These are phyloP conservation scores for Lasiodiplodia sp. DNA, from an alignment of 2,329 filamentous ascomycete genomes.

Conservation along the genomic window DNA sequence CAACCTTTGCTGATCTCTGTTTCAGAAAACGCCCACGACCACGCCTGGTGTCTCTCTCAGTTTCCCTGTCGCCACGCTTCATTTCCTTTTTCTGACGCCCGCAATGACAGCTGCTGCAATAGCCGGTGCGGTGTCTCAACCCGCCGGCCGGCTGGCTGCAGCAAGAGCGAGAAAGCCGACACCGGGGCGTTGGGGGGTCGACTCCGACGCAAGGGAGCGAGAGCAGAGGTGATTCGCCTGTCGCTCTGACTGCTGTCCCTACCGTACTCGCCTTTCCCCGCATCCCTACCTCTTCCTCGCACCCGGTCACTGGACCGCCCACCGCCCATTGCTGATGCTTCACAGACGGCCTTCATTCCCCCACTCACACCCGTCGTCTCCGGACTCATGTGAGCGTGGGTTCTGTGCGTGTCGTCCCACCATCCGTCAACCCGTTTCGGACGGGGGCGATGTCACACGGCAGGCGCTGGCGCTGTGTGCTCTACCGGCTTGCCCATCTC, in stretches of 20 bases:
- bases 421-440: conserved; percentile 16
- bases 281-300: neutral
- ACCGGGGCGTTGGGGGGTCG: conserved; percentile 3
- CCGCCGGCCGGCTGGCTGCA: conserved; percentile 1
- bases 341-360: neutral
- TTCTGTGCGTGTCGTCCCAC: conserved; percentile 1
- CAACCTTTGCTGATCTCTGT: neutral
- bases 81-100: neutral
- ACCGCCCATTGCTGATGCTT: conserved; percentile 6
- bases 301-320: conserved; percentile 2
- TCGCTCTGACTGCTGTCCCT: neutral
- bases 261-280: neutral
- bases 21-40: conserved; percentile 8
- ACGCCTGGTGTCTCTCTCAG: neutral
- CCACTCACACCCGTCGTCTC: neutral
- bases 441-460: conserved; percentile 9
- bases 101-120: neutral
- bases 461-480: conserved; percentile 1
- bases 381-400: conserved; percentile 16
- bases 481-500: neutral
- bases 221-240: neutral
- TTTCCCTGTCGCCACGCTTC: neutral
- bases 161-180: neutral
- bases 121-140: neutral
- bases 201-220: conserved; percentile 8